phyloP scores from a whole-genome alignment of 306 rosid species.

The Luffa acutangula region DNA sequence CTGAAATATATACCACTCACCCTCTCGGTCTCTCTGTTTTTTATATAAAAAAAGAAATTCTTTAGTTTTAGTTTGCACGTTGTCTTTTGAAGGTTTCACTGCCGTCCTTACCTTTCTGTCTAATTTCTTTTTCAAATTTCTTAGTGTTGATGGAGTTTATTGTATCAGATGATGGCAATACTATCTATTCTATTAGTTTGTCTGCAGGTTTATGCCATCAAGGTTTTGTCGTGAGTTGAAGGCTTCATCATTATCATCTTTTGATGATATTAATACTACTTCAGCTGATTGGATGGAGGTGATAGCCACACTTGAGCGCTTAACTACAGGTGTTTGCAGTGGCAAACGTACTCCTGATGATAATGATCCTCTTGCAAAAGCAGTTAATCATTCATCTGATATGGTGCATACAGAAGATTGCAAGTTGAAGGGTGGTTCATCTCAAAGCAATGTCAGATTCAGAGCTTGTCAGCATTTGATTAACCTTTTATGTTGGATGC shows the following conservation, averaged over 20 bases:
- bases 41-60: neutral
- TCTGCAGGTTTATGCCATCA: conserved; percentile 57
- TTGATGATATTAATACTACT: conserved; percentile 29
- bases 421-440: conserved; percentile 19
- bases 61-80: neutral
- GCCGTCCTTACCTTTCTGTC: neutral
- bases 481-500: conserved; percentile 47
- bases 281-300: conserved; percentile 55
- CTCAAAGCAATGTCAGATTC: conserved; percentile 19
- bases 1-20: conserved; percentile 3
- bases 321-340: conserved; percentile 14
- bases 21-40: neutral
- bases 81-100: neutral
- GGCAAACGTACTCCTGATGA: conserved; percentile 14
- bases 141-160: neutral
- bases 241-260: conserved; percentile 31
- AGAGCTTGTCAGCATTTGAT: conserved; percentile 56
- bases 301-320: conserved; percentile 35
- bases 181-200: conserved; percentile 52
- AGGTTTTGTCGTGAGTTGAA: conserved; percentile 58
- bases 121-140: conserved; percentile 1
- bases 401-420: conserved; percentile 18
- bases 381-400: conserved; percentile 20
- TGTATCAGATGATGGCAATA: conserved; percentile 20
- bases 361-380: conserved; percentile 21